Percentiles rank a stretch among this genome's conserved stretches.
Evolutionary conservation across 2,329 filamentous ascomycete species (phyloP).

Genomic region (Verticillium albo-atrum): DNA sequence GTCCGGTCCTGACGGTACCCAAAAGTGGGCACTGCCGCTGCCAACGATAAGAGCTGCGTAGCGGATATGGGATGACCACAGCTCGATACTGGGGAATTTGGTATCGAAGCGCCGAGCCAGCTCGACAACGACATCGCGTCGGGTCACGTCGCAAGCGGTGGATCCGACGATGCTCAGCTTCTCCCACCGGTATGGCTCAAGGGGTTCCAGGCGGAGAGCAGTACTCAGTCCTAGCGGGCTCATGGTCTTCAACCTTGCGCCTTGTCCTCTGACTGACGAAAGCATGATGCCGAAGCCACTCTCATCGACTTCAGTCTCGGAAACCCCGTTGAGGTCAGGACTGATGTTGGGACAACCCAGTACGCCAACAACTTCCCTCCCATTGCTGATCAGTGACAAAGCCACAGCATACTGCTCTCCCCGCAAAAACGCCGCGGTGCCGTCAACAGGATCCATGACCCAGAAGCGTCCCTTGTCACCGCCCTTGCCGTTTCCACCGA

Average conservation of each 20-base stretch:
- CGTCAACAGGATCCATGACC: conserved; percentile 63
- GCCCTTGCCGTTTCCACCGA: conserved; percentile 40
- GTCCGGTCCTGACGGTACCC: conserved; percentile 18
- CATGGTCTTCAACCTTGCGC: conserved; percentile 18
- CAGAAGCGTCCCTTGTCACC: conserved; percentile 38
- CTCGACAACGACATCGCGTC: conserved; percentile 6
- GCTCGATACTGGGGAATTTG: conserved; percentile 28
- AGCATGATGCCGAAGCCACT: conserved; percentile 30
- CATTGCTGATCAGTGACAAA: conserved; percentile 53
- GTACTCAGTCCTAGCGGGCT: not conserved
- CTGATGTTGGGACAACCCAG: conserved; percentile 57
- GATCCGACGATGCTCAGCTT: not conserved
- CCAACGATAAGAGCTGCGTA: conserved; percentile 32
- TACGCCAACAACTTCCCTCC: conserved; percentile 52
- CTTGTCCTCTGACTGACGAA: conserved; percentile 25
- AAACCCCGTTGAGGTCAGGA: conserved; percentile 23
- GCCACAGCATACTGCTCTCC: conserved; percentile 61
- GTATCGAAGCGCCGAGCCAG: conserved; percentile 25
- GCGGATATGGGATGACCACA: conserved; percentile 35
- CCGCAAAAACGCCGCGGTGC: conserved; percentile 56
- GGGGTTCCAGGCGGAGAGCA: too few species aligned
- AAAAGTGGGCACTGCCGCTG: conserved; percentile 28
- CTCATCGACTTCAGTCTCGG: conserved; percentile 25
- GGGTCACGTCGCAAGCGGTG: not conserved
- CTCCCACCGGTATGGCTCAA: not conserved